Evolutionary conservation across 2,329 filamentous ascomycete genomes (phyloP), one percentile per base, ranked within the genome.

Genomic region (Ophiosphaerella herpotricha): DNA sequence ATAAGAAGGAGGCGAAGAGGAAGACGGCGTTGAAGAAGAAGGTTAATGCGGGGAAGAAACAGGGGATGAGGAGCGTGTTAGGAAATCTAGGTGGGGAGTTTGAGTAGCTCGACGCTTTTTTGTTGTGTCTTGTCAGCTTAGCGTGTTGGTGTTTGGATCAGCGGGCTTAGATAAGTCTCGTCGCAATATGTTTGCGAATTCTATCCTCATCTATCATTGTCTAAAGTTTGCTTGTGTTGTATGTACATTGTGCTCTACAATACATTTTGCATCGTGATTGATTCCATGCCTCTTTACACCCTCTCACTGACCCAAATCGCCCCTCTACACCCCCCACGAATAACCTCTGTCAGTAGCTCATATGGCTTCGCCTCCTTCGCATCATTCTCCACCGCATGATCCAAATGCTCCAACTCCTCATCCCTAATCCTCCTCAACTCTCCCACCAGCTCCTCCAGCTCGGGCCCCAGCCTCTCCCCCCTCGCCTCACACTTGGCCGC

Each of bases 331-430:
- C 94, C 94, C n/a, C 89, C 84, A 46, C 92, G 82, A 63, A 99
- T 97, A 7, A 92, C 82, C 38, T 88, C 89, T 0, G 91, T 96
- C 55, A 99, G 78, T 47, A 96, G 75, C 79, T 93, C 92, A 73
- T 97, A 93, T 26, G 93, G 92, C 72, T 87, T 84, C 5, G 94
- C 94, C 75, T 91, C 85, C 74, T 94, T 91, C 2, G 92, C 88
- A 76, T 97, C 93, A 67, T 97, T 88, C 71, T 94, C 88, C 16
- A 99, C 88, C 0, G 94, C 94, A 76, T 96, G 89, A 72, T 99
- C 94, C 58, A 99, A 77, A 78, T 99, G 94, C 79, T 99, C 94
- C 49, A 99, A 77, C 77, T 99, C 94, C 76, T 99, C 94, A 70
- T 99, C 94, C 21, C 94, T 81, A 67, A 97, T 97, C 66, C 87